A percentile compares a stretch with the other conserved stretches of the same genome.
Conservation (phyloP, 352 stramenopile species). For the Plasmopara muralis region DNA sequence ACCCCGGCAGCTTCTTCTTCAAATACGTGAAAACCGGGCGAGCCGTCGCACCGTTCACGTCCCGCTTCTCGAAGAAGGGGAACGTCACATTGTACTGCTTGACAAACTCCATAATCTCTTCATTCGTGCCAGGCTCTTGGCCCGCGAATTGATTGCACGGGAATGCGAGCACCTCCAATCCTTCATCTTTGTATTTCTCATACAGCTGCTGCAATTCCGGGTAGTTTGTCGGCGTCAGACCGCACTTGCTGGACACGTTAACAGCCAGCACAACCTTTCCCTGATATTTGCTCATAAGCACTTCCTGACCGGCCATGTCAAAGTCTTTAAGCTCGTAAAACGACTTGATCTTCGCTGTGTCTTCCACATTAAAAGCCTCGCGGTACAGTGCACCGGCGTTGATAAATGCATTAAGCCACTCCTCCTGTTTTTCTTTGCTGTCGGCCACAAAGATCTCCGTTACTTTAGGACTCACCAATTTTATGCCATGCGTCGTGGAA, state of each 20-base stretch:
- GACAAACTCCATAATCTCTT: slow-evolving; percentile 69
- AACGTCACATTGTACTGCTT: slow-evolving; percentile 45
- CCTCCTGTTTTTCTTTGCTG: slow-evolving; percentile 38
- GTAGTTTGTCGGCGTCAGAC: slow-evolving; percentile 84
- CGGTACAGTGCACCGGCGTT: slow-evolving; percentile 46
- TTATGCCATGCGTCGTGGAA: slow-evolving; percentile 37
- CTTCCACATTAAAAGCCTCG: slow-evolving; percentile 31
- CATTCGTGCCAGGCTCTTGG: slow-evolving; percentile 51
- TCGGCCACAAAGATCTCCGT: slow-evolving; percentile 36
- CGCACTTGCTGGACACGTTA: slow-evolving; percentile 84
- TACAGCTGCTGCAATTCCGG: slow-evolving; percentile 71
- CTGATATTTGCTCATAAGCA: slow-evolving; percentile 61
- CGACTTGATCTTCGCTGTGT: slow-evolving; percentile 27
- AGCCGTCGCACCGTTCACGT: slow-evolving; percentile 82
- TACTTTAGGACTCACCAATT: slow-evolving; percentile 31
- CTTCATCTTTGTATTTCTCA: slow-evolving; percentile 60
- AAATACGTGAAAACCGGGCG: slow-evolving; percentile 82
- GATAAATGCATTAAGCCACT: slow-evolving; percentile 44
- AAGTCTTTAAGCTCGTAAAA: slow-evolving; percentile 82
- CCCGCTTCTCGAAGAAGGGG: slow-evolving; percentile 66
- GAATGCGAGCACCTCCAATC: slow-evolving; percentile 71
- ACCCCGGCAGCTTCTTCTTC: slow-evolving; percentile 59
- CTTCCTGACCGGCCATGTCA: slow-evolving; percentile 58
- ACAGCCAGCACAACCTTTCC: slow-evolving; percentile 67
- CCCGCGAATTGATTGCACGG: slow-evolving; percentile 86